These are phyloP conservation scores for Iris macrosiphon DNA, from an alignment of 106 monocot genomes.

Conservation along the genomic window DNA sequence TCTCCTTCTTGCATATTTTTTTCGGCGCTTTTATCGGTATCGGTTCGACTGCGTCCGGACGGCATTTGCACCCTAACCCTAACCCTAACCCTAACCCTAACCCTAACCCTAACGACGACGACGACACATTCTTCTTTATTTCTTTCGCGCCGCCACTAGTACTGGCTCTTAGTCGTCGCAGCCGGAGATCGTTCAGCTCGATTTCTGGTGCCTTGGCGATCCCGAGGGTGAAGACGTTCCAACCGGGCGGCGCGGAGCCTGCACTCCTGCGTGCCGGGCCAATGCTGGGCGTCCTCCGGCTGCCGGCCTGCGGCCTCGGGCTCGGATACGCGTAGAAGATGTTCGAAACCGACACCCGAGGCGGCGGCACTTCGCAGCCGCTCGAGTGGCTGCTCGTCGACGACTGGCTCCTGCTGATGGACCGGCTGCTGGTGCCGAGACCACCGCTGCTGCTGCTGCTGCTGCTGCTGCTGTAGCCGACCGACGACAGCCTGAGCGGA, in stretches of 20 bases:
- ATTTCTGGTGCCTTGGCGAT: conserved; percentile 46
- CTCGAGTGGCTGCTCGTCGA: conserved; percentile 21
- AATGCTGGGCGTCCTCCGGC: background rate
- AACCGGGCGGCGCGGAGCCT: conserved; percentile 15
- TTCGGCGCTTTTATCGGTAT: background rate
- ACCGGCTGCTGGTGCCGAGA: background rate
- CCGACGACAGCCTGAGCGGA: conserved; percentile 10
- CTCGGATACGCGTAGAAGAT: conserved; percentile 52
- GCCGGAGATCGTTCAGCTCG: conserved; percentile 10
- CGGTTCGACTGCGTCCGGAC: conserved; percentile 23
- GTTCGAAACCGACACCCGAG: conserved; percentile 15
- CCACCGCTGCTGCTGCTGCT: conserved; percentile 1
- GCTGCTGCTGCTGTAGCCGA: background rate
- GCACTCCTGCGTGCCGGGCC: conserved; percentile 16
- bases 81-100: too few relatives aligned
- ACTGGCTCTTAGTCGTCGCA: background rate
- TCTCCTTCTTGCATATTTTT: background rate
- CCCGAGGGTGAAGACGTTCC: conserved; percentile 35
- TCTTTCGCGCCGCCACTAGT: background rate
- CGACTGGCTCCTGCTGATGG: conserved; percentile 8
- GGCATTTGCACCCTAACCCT: conserved; percentile 45
- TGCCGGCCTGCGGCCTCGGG: conserved; percentile 38
- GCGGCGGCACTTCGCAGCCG: conserved; percentile 3
- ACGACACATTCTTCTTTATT: conserved; percentile 6
- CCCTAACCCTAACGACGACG: conserved; percentile 9